phyloP scores from a whole-genome alignment of 352 stramenopile genomes.

The Albugo laibachii region DNA sequence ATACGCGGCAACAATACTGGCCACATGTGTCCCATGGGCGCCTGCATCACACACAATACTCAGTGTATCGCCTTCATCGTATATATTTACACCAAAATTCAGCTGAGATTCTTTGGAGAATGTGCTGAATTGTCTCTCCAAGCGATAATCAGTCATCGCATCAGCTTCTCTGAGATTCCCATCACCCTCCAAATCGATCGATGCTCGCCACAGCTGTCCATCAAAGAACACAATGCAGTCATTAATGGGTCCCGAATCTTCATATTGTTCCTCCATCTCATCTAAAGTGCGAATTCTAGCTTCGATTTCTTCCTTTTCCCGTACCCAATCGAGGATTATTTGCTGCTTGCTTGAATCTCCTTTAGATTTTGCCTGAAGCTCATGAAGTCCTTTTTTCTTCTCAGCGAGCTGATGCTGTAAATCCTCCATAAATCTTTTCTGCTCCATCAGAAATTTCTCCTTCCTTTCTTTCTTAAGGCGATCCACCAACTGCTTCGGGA shows the following conservation, averaged over 20 bases:
- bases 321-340: constrained; percentile 18
- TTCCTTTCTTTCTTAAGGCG: constrained; percentile 67
- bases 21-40: constrained; percentile 91
- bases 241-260: constrained; percentile 85
- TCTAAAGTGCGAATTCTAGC: constrained; percentile 45
- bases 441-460: constrained; percentile 54
- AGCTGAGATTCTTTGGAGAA: constrained; percentile 85
- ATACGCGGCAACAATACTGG: constrained; percentile 85
- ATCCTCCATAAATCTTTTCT: constrained; percentile 38
- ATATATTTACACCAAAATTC: constrained; percentile 91
- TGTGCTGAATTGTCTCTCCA: constrained; percentile 61
- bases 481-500: constrained; percentile 46
- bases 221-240: constrained; percentile 86
- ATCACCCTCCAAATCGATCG: constrained; percentile 67
- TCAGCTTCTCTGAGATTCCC: constrained; percentile 58
- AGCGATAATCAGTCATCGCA: constrained; percentile 57
- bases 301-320: constrained; percentile 70
- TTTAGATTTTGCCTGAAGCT: constrained; percentile 6
- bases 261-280: constrained; percentile 44
- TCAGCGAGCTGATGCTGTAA: constrained; percentile 36
- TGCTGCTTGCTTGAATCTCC: constrained; percentile 44
- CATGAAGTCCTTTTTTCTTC: constrained; percentile 15
- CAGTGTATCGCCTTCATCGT: constrained; percentile 82
- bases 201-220: constrained; percentile 45
- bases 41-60: constrained; percentile 87